Percentiles rank a stretch among this genome's conserved stretches.
Conservation (phyloP, 345 rosid genomes). For the Sisymbrium altissimum region DNA sequence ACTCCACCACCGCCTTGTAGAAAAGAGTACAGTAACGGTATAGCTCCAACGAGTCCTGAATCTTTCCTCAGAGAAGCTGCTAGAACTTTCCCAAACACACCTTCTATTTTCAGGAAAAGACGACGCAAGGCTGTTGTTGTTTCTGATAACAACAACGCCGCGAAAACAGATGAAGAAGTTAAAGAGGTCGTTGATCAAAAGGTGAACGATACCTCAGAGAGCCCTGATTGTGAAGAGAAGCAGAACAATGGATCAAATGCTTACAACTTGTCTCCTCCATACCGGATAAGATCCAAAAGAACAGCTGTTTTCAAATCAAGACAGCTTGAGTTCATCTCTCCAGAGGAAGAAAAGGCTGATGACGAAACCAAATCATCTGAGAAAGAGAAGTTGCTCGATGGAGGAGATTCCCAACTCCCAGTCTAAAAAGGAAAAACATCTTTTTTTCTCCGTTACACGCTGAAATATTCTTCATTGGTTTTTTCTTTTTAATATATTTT, state of each 20-base stretch:
- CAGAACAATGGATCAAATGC: constrained; percentile 38
- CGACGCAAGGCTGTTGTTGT: constrained; percentile 35
- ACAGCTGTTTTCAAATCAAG: constrained; percentile 77
- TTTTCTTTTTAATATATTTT: not conserved
- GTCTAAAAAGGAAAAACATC: not conserved
- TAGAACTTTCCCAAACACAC: constrained; percentile 76
- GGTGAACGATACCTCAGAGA: constrained; percentile 36
- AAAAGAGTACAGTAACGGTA: constrained; percentile 36
- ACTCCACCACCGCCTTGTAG: constrained; percentile 73
- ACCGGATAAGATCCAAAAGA: constrained; percentile 74
- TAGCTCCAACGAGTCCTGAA: constrained; percentile 59
- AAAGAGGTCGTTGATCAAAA: constrained; percentile 38
- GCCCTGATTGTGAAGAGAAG: constrained; percentile 40
- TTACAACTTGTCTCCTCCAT: constrained; percentile 87
- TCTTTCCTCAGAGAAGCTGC: constrained; percentile 76
- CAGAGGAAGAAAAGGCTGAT: constrained; percentile 41
- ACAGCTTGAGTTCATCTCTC: constrained; percentile 77
- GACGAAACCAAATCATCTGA: constrained; percentile 41
- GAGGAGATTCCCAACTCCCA: constrained; percentile 5
- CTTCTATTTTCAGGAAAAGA: constrained; percentile 88
- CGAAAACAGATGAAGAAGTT: constrained; percentile 29
- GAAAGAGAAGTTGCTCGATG: constrained; percentile 10
- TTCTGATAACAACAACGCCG: constrained; percentile 27
- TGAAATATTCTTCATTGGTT: not conserved
- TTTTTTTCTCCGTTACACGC: constrained; percentile 6